Evolutionary conservation across 2,329 filamentous ascomycete species (phyloP).

Genomic region (Colletotrichum zoysiae): DNA sequence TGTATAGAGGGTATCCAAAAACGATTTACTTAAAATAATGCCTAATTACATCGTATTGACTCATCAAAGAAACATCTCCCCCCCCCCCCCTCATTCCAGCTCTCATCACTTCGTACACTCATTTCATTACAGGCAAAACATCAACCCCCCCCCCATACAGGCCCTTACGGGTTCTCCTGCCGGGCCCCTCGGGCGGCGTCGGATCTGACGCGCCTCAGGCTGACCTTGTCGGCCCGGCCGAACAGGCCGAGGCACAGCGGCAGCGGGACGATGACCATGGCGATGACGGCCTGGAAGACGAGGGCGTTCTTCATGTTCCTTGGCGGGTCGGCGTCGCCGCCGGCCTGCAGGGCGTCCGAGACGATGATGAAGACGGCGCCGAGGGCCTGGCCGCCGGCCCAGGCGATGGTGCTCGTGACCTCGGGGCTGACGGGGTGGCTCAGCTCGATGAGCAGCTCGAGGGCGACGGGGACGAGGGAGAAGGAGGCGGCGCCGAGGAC

Average conservation of each 20-base stretch:
- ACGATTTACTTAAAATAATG: constrained; percentile 7
- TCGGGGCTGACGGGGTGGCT: constrained; percentile 90
- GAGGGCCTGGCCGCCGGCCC: constrained; percentile 87
- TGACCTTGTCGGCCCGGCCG: constrained; percentile 67
- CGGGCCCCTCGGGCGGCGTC: constrained; percentile 48
- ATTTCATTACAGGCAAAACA: background rate
- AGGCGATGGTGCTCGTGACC: constrained; percentile 84
- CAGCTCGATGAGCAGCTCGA: constrained; percentile 90
- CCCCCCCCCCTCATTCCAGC: background rate
- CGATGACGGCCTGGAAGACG: constrained; percentile 83
- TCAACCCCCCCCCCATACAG: too few relatives aligned
- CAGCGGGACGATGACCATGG: constrained; percentile 72
- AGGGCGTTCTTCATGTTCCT: constrained; percentile 80
- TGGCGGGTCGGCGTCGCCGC: constrained; percentile 67
- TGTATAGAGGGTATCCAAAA: constrained; percentile 20
- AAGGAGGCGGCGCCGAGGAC: constrained; percentile 86
- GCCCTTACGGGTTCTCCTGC: background rate
- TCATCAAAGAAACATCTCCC: too few relatives aligned
- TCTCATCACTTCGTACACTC: background rate
- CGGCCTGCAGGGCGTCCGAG: constrained; percentile 78
- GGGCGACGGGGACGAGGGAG: constrained; percentile 81
- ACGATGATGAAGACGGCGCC: constrained; percentile 88
- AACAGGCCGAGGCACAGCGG: constrained; percentile 79
- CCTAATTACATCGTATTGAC: constrained; percentile 9
- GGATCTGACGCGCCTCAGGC: constrained; percentile 62